phyloP scores from a whole-genome alignment of 164 flowering plant genomes.

The Chloranthus sessilifolius region DNA sequence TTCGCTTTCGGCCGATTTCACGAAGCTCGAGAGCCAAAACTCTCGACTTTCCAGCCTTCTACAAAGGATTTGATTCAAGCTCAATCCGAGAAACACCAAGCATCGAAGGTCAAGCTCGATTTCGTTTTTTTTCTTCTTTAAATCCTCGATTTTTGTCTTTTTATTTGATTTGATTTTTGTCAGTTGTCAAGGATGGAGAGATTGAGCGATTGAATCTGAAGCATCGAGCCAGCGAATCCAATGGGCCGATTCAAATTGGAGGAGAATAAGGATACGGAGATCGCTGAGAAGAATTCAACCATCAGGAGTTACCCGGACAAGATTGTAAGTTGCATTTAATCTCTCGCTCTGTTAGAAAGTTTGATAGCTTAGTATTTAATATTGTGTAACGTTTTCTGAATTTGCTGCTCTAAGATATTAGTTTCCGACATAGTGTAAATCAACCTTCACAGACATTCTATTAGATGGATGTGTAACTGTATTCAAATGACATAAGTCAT shows the following conservation, averaged over 20 bases:
- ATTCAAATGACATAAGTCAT: too few relatives aligned
- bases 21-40: conserved; percentile 50
- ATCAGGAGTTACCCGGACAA: conserved; percentile 75
- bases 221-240: conserved; percentile 61
- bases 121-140: too few relatives aligned
- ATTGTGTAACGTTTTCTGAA: too few relatives aligned
- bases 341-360: too few relatives aligned
- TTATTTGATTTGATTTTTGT: conserved; percentile 24
- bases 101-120: too few relatives aligned
- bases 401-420: too few relatives aligned
- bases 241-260: conserved; percentile 68
- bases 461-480: too few relatives aligned
- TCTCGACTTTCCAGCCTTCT: conserved; percentile 45
- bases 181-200: conserved; percentile 81
- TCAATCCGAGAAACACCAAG: conserved; percentile 68
- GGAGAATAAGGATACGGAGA: conserved; percentile 73
- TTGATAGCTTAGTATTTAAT: too few relatives aligned
- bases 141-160: too few relatives aligned
- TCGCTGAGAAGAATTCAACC: conserved; percentile 68
- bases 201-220: conserved; percentile 59
- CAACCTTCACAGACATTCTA: too few relatives aligned
- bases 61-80: conserved; percentile 53
- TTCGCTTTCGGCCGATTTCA: conserved; percentile 62
- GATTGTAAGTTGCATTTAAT: conserved; percentile 55
- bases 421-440: too few relatives aligned